Evolutionary conservation across 352 stramenopile species (phyloP).

Genomic region (Pelagophyceae sp.): DNA sequence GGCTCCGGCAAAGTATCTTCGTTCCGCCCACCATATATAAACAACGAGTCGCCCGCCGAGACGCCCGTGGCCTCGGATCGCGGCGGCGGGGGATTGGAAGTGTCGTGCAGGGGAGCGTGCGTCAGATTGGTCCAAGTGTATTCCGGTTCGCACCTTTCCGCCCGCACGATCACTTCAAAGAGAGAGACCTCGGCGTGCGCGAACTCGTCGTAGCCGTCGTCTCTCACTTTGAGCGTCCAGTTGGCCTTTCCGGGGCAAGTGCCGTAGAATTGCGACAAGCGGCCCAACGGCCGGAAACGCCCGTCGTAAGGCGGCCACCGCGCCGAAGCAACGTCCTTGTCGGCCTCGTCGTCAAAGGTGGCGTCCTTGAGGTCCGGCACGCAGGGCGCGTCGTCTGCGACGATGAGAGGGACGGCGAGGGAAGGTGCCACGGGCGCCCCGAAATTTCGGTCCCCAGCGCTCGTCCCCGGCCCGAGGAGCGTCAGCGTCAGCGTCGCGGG

Average conservation of each 20-base stretch:
- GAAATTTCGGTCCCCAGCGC: not conserved
- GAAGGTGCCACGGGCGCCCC: not conserved
- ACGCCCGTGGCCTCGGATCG: not conserved
- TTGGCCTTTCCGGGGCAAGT: not conserved
- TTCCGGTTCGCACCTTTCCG: not conserved
- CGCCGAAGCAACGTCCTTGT: not conserved
- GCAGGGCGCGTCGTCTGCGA: not conserved
- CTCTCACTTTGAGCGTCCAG: not conserved
- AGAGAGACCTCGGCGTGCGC: too few species aligned
- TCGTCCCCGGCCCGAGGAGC: not conserved
- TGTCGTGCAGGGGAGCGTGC: too few species aligned
- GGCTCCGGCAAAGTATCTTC: not conserved
- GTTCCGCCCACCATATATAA: not conserved
- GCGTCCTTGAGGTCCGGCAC: not conserved
- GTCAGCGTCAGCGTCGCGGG: not conserved
- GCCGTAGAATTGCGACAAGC: not conserved
- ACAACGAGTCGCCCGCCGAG: not conserved
- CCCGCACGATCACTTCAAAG: not conserved
- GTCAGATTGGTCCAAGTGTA: not conserved
- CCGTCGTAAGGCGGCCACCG: not conserved
- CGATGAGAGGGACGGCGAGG: not conserved
- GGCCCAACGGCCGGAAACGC: not conserved
- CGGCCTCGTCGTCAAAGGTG: not conserved
- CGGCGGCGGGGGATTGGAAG: not conserved
- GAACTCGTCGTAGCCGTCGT: not conserved